These are phyloP conservation scores for Lasiosphaeriaceae sp. DNA, from an alignment of 495 filamentous ascomycete species.

Conservation along the genomic window DNA sequence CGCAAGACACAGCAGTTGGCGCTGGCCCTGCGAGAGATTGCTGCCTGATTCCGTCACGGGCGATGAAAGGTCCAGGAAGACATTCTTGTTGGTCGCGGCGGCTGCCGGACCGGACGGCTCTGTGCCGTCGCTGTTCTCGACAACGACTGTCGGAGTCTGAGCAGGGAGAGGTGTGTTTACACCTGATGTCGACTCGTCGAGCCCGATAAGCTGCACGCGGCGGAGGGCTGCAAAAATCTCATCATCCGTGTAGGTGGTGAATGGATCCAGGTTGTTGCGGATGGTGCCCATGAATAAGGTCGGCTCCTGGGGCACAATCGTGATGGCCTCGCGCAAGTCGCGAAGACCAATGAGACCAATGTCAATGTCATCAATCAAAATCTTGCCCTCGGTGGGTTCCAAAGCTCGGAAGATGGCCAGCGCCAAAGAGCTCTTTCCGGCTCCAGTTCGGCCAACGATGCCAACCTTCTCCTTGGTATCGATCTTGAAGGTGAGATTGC, in stretches of 20 bases:
- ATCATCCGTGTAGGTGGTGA: conserved; percentile 84
- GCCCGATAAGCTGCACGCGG: conserved; percentile 83
- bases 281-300: conserved; percentile 97
- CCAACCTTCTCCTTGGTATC: conserved; percentile 87
- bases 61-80: conserved; percentile 84
- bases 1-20: conserved; percentile 92
- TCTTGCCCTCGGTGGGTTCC: conserved; percentile 86
- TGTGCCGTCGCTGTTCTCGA: conserved; percentile 10
- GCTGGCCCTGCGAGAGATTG: conserved; percentile 95
- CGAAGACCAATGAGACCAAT: conserved; percentile 84
- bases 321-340: conserved; percentile 89
- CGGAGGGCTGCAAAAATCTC: conserved; percentile 84
- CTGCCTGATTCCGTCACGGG: conserved; percentile 86
- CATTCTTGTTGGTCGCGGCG: conserved; percentile 76
- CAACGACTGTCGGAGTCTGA: conserved; percentile 12
- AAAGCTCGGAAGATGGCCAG: conserved; percentile 96
- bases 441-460: conserved; percentile 93
- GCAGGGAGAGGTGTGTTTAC: conserved; percentile 9
- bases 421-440: conserved; percentile 94
- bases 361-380: conserved; percentile 86
- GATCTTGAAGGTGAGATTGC: conserved; percentile 81
- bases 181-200: conserved; percentile 33
- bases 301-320: conserved; percentile 97
- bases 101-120: conserved; percentile 26
- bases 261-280: conserved; percentile 92